Conservation (phyloP, 768 basidiomycete genomes). For the Lactifluus piperatus region DNA sequence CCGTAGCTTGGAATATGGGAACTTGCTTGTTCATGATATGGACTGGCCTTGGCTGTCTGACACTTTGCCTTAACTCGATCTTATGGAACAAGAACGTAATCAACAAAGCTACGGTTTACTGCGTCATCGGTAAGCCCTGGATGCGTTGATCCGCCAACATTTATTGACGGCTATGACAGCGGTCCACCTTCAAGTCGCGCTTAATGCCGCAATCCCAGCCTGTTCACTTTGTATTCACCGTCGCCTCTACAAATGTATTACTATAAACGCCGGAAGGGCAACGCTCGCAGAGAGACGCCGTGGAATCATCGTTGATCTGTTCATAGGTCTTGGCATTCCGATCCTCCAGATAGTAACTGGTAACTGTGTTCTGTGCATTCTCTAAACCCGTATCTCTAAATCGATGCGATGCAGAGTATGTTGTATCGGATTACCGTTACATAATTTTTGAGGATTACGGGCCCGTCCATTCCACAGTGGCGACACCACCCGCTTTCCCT, state of each 20-base stretch:
- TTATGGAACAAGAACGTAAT: constrained; percentile 57
- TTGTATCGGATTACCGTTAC: constrained; percentile 33
- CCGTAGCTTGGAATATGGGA: constrained; percentile 55
- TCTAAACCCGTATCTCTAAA: background rate
- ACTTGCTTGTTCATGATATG: constrained; percentile 68
- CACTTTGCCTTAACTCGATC: constrained; percentile 55
- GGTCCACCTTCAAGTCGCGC: constrained; percentile 30
- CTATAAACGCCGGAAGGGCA: constrained; percentile 26
- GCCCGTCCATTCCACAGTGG: constrained; percentile 31
- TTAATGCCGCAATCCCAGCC: constrained; percentile 32
- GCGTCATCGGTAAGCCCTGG: constrained; percentile 42
- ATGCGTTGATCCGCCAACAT: background rate
- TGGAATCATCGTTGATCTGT: constrained; percentile 26
- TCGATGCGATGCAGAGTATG: background rate
- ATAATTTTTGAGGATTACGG: constrained; percentile 43
- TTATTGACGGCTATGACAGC: constrained; percentile 24
- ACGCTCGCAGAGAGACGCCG: constrained; percentile 27
- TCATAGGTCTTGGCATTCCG: constrained; percentile 24
- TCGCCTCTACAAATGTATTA: constrained; percentile 39
- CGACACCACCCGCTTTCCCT: constrained; percentile 24
- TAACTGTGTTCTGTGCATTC: background rate
- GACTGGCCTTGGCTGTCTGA: constrained; percentile 50
- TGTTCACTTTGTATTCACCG: constrained; percentile 40
- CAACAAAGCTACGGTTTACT: constrained; percentile 40
- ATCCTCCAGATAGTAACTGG: constrained; percentile 8